Percentiles rank a stretch among this genome's conserved stretches.
phyloP scores from a whole-genome alignment of 345 rosid genomes.

The Boechera divaricarpa region DNA sequence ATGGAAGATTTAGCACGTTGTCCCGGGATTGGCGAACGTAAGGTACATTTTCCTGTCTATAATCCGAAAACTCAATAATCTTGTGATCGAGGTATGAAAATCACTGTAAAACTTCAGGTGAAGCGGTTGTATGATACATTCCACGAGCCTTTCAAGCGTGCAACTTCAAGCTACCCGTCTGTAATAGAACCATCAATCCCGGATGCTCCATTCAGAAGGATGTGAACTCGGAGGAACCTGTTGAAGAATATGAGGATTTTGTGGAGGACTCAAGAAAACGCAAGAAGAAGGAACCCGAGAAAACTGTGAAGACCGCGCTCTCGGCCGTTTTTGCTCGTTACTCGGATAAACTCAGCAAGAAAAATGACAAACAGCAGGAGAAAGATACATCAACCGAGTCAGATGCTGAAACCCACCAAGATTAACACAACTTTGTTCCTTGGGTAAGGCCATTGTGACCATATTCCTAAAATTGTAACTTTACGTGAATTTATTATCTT shows the following conservation, averaged over 20 bases:
- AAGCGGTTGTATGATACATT: conserved; percentile 88
- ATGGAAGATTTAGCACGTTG: conserved; percentile 95
- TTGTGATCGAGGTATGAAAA: conserved; percentile 1
- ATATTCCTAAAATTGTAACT: conserved; percentile 17
- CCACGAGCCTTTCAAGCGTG: conserved; percentile 94
- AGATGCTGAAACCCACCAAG: conserved; percentile 29
- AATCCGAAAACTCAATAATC: not conserved
- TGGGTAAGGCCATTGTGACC: not conserved
- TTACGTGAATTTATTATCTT: not conserved
- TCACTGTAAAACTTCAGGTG: conserved; percentile 55
- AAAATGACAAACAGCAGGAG: conserved; percentile 27
- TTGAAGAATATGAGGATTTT: conserved; percentile 50
- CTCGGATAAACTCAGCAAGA: conserved; percentile 53
- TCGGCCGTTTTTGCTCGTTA: conserved; percentile 77
- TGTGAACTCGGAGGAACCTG: conserved; percentile 50
- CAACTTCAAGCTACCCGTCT: conserved; percentile 51
- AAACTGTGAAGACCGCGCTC: conserved; percentile 70
- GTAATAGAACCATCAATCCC: conserved; percentile 51
- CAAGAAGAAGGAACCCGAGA: conserved; percentile 65
- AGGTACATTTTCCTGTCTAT: conserved; percentile 51
- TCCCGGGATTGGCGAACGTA: conserved; percentile 95
- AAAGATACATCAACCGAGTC: conserved; percentile 15
- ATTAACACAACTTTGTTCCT: conserved; percentile 1
- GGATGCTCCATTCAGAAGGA: conserved; percentile 52
- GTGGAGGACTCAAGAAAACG: conserved; percentile 55